Percentiles rank a stretch among this genome's conserved stretches.
phyloP scores from a whole-genome alignment of 2,329 filamentous ascomycete species.

The Cercospora berteroae region DNA sequence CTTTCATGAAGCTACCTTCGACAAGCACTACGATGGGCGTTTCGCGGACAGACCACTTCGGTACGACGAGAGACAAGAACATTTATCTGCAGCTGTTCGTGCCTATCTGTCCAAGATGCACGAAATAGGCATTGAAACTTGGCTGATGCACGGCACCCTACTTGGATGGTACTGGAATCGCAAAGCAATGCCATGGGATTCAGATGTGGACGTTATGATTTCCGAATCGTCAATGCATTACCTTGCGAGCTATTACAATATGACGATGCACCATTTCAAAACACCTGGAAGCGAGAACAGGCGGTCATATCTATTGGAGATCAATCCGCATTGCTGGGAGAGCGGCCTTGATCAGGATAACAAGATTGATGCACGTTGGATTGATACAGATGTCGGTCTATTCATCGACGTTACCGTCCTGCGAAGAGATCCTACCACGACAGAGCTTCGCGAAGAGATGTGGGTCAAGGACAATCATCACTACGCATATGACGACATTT shows the following conservation, averaged over 20 bases:
- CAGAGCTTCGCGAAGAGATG: slow-evolving; percentile 41
- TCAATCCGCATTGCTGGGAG: slow-evolving; percentile 57
- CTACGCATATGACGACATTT: slow-evolving; percentile 55
- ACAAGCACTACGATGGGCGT: slow-evolving; percentile 57
- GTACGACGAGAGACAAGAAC: slow-evolving; percentile 47
- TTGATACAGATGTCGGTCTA: slow-evolving; percentile 57
- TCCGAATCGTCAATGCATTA: slow-evolving; percentile 56
- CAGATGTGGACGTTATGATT: slow-evolving; percentile 60
- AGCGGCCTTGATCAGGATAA: slow-evolving; percentile 51
- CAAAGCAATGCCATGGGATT: slow-evolving; percentile 61
- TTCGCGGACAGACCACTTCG: slow-evolving; percentile 51
- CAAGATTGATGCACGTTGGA: slow-evolving; percentile 61
- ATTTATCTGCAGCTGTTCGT: slow-evolving; percentile 54
- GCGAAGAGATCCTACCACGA: slow-evolving; percentile 45
- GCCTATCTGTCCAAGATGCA: slow-evolving; percentile 58
- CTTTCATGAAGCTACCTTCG: slow-evolving; percentile 53
- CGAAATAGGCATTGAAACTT: slow-evolving; percentile 57
- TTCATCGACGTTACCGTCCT: slow-evolving; percentile 63
- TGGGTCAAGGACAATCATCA: slow-evolving; percentile 59
- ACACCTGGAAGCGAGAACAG: slow-evolving; percentile 23
- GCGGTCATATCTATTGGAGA: slow-evolving; percentile 54
- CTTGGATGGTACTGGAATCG: slow-evolving; percentile 65
- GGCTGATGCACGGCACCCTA: slow-evolving; percentile 63
- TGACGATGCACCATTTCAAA: slow-evolving; percentile 54
- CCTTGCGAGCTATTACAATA: slow-evolving; percentile 60